Evolutionary conservation across 768 basidiomycete genomes (phyloP).

Genomic region (Trametes cubensis): DNA sequence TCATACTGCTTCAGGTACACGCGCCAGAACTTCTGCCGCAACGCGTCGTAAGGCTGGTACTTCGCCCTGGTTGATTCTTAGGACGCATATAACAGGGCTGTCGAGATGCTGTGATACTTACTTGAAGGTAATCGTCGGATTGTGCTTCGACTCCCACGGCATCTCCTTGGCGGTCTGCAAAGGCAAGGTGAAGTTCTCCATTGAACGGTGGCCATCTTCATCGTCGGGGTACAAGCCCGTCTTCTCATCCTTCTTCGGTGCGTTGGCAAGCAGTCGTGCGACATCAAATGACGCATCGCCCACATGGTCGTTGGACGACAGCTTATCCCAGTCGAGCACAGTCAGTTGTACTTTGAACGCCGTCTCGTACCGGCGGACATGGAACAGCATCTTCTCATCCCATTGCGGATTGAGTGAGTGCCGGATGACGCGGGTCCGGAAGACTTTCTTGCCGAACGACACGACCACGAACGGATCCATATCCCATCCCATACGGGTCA

Average conservation of each 20-base stretch:
- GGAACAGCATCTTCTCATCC: constrained; percentile 96
- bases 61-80: constrained; percentile 62
- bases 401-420: constrained; percentile 86
- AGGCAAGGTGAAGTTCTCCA: constrained; percentile 74
- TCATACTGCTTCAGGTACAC: constrained; percentile 91
- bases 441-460: constrained; percentile 96
- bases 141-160: constrained; percentile 73
- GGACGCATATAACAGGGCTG: background rate
- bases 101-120: constrained; percentile 32
- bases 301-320: constrained; percentile 85
- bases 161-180: constrained; percentile 63
- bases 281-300: constrained; percentile 79
- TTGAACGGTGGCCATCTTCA: constrained; percentile 56
- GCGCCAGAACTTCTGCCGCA: constrained; percentile 89
- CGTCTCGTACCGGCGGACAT: constrained; percentile 86
- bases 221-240: constrained; percentile 58
- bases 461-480: constrained; percentile 98
- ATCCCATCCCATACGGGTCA: constrained; percentile 88
- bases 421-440: constrained; percentile 86
- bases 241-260: constrained; percentile 51
- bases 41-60: constrained; percentile 92
- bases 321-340: constrained; percentile 97
- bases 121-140: constrained; percentile 71
- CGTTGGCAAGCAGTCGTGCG: constrained; percentile 55
- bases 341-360: constrained; percentile 77